Conservation (phyloP, 257 asterid genomes). For the Cordia subcordata region DNA sequence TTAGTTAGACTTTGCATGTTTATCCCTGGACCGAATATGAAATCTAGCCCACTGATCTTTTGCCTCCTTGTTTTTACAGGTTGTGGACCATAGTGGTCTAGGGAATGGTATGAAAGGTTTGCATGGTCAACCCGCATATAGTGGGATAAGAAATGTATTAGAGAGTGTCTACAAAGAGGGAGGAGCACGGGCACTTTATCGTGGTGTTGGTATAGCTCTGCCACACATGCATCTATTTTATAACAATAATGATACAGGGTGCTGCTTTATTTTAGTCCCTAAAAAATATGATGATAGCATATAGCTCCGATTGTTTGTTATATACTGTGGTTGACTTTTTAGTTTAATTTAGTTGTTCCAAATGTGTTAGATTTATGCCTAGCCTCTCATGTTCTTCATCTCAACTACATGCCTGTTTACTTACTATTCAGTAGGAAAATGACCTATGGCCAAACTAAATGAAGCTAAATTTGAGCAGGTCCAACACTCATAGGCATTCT, state of each 20-base stretch:
- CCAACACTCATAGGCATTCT: slow-evolving; percentile 93
- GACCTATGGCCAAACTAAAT: not conserved
- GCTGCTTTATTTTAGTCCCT: not conserved
- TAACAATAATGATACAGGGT: not conserved
- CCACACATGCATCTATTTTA: not conserved
- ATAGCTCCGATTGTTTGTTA: not conserved
- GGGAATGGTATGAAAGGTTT: slow-evolving; percentile 32
- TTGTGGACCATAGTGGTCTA: slow-evolving; percentile 44
- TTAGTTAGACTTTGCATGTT: no score
- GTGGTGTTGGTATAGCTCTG: slow-evolving; percentile 73
- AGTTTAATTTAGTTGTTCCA: not conserved
- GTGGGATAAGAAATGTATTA: slow-evolving; percentile 69
- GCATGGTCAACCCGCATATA: slow-evolving; percentile 50
- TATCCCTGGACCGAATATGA: not conserved
- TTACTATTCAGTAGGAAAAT: not conserved
- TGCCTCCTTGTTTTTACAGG: slow-evolving; percentile 29
- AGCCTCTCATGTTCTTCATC: not conserved
- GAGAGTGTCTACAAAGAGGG: slow-evolving; percentile 73
- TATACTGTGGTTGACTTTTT: not conserved
- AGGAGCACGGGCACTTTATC: slow-evolving; percentile 77
- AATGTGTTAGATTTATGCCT: no score
- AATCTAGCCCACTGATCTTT: not conserved
- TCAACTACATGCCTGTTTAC: not conserved
- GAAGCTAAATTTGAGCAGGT: slow-evolving; percentile 37
- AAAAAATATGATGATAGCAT: not conserved